These are phyloP conservation scores for Diutina neorugosa DNA, from an alignment of 1,139 yeast species.

Conservation along the genomic window DNA sequence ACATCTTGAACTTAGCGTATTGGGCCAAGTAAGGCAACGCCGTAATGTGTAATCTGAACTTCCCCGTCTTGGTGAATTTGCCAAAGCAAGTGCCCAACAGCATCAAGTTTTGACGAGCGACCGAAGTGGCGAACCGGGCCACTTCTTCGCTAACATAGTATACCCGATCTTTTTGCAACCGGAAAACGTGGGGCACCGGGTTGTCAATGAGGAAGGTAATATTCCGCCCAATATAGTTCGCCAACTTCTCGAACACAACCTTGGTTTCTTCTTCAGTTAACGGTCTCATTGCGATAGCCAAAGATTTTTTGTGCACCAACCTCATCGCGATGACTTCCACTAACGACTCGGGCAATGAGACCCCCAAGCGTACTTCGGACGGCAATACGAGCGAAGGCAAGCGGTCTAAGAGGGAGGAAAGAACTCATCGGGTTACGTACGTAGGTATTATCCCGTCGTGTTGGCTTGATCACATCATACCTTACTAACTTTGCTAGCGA, in stretches of 20 bases:
- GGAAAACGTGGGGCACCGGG: slow-evolving; percentile 84
- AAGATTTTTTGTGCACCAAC: not conserved
- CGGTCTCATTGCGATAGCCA: slow-evolving; percentile 55
- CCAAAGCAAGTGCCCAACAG: slow-evolving; percentile 91
- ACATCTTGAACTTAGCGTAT: slow-evolving; percentile 84
- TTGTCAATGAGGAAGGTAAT: slow-evolving; percentile 81
- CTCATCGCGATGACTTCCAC: not conserved
- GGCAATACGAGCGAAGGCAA: not conserved
- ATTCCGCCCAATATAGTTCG: slow-evolving; percentile 92
- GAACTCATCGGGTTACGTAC: slow-evolving; percentile 3
- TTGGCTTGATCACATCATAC: slow-evolving; percentile 12
- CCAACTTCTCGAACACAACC: slow-evolving; percentile 89
- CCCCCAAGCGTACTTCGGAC: not conserved
- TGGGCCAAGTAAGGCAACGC: slow-evolving; percentile 71
- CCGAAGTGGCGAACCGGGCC: slow-evolving; percentile 81
- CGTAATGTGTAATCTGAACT: slow-evolving; percentile 91
- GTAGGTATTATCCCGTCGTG: not conserved
- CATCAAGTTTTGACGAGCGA: slow-evolving; percentile 82
- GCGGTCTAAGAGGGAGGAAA: slow-evolving; percentile 2
- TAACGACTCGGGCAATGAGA: not conserved
- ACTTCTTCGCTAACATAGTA: slow-evolving; percentile 80
- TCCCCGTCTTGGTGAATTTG: slow-evolving; percentile 94
- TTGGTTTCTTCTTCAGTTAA: slow-evolving; percentile 95
- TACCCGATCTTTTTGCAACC: slow-evolving; percentile 92
- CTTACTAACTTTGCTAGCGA: slow-evolving; percentile 14